Base-by-base conservation (phyloP, 441 rosid species). In the Corymbia calophylla region DNA sequence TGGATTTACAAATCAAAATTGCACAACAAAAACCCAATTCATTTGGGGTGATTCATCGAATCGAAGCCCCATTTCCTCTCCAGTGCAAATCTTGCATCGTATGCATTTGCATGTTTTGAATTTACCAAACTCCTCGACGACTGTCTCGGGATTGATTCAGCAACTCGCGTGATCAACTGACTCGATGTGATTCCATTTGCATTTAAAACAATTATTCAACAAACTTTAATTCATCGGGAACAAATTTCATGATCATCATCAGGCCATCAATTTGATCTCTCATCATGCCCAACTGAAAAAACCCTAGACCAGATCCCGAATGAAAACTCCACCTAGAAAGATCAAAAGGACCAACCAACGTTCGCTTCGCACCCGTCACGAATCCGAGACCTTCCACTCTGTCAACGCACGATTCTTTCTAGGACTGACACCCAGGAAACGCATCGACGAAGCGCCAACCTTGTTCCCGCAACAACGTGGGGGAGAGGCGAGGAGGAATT, bases 41-140 rank as follows among this genome's bases (percentile, higher is more conserved):
- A 14, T 77, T 2, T 0, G 3, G 16, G 82, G 29, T 3, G 6
- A 73, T 73, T 35, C 35, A 77, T 77, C 17, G 10, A 11, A 23
- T 77, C 18, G 1, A 39, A 44, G 51, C 5, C 17, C 29, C 27
- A 39, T 6, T 44, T 10, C 10, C 8, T 77, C n/a, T 73, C 16
- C 5, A 0, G 9, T 23, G 23, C 31, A 12, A 27, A 29, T 12
- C 12, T 4, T 14, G 8, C 29, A 15, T 39, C 23, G 16, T 39
- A 23, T 73, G 29, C 44, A 77, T 13, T 39, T 1, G n/a, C 84
- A 44, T n/a, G 3, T 12, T 77, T 44, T 77, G n/a, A 29, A 77
- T 44, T 77, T 39, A 23, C 51, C n/a, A 23, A 23, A 39, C 84
- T 77, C n/a, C 29, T 73, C 17, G 4, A 21, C 44, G n/a, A 73